A percentile compares a stretch with the other conserved stretches of the same genome.
These are phyloP conservation scores for Wickerhamomyces canadensis DNA, from an alignment of 805 yeast species.

Conservation along the genomic window DNA sequence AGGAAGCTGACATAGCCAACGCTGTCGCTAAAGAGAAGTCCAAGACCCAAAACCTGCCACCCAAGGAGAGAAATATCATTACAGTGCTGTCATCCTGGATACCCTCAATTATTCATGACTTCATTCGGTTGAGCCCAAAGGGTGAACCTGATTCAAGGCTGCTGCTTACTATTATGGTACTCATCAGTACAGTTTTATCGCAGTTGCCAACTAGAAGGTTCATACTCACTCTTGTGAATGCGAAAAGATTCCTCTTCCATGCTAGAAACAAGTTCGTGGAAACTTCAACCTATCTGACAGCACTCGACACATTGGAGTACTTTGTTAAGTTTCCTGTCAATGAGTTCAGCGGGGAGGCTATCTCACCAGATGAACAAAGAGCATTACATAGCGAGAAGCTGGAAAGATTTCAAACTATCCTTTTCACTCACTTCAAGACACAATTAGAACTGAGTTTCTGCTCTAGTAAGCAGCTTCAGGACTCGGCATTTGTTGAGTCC, in stretches of 20 bases:
- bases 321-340: conserved; percentile 35
- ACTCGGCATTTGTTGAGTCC: not conserved
- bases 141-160: not conserved
- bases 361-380: conserved; percentile 14
- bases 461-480: conserved; percentile 10
- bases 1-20: conserved; percentile 1
- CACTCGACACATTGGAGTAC: conserved; percentile 16
- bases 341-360: conserved; percentile 32
- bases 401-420: conserved; percentile 19
- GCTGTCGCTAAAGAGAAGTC: no score
- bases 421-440: conserved; percentile 17
- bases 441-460: conserved; percentile 10
- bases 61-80: conserved; percentile 6
- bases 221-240: conserved; percentile 26
- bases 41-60: no score
- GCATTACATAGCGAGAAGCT: conserved; percentile 8
- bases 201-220: conserved; percentile 38
- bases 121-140: not conserved
- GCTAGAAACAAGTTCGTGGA: not conserved
- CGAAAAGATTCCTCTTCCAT: conserved; percentile 19
- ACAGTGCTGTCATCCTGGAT: conserved; percentile 3
- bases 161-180: conserved; percentile 11
- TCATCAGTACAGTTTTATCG: conserved; percentile 29
- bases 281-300: not conserved
- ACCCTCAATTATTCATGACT: not conserved